Percentiles rank a stretch among this genome's conserved stretches.
Conservation (phyloP, 1,284 basidiomycete genomes). For the Sanghuangporus weigelae region DNA sequence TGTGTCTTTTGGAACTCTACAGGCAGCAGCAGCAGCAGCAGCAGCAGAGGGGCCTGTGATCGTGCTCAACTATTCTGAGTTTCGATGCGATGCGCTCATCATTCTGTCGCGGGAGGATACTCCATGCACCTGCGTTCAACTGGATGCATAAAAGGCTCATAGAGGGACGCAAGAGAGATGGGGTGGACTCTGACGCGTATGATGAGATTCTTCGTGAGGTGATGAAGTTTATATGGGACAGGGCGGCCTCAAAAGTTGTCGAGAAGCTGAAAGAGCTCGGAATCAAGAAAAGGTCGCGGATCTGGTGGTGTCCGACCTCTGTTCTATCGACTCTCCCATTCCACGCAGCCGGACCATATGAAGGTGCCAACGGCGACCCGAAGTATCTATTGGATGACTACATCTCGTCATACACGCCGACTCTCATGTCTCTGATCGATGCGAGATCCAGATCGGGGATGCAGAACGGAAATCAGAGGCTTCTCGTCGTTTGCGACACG, state of each 20-base stretch:
- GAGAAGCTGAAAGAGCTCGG: constrained; percentile 20
- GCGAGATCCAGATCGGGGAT: not conserved
- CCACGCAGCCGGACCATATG: constrained; percentile 22
- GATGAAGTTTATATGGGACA: constrained; percentile 30
- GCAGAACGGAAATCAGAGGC: too few species aligned
- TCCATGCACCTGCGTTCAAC: not conserved
- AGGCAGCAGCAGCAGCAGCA: too few species aligned
- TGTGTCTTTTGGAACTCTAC: constrained; percentile 8
- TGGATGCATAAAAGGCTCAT: not conserved
- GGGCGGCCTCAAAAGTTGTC: constrained; percentile 29
- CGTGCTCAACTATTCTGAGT: not conserved
- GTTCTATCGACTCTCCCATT: constrained; percentile 32
- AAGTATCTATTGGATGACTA: constrained; percentile 26
- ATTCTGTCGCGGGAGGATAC: not conserved
- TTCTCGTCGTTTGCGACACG: not conserved
- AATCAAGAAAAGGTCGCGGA: constrained; percentile 24
- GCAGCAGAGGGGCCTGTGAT: constrained; percentile 10
- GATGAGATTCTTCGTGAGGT: constrained; percentile 19
- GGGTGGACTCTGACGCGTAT: constrained; percentile 4
- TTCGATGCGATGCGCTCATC: constrained; percentile 1
- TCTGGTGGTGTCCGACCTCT: constrained; percentile 43
- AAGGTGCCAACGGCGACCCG: not conserved
- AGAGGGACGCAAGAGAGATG: not conserved
- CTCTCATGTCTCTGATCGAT: constrained; percentile 29
- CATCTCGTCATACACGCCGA: constrained; percentile 36